phyloP scores from a whole-genome alignment of 2,329 filamentous ascomycete species.

The Fusarium burgessii region DNA sequence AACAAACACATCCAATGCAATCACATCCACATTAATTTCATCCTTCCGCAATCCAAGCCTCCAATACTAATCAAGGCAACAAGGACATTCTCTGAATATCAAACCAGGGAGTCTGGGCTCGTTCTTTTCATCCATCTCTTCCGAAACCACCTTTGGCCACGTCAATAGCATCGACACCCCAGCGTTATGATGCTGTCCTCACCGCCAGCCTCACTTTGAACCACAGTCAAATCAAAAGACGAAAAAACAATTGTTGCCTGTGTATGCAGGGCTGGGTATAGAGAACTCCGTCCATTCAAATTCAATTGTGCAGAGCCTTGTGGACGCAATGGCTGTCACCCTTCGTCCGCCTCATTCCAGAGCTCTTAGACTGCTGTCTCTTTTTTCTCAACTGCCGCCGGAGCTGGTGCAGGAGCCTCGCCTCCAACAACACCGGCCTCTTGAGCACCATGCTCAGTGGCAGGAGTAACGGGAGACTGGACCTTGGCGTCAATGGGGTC shows the following conservation, averaged over 20 bases:
- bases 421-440: constrained; percentile 60
- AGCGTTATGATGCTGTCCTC: not conserved
- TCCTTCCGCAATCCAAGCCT: not conserved
- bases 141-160: constrained; percentile 22
- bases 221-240: constrained; percentile 6
- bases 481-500: constrained; percentile 34
- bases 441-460: constrained; percentile 55
- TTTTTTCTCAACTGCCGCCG: constrained; percentile 37
- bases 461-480: constrained; percentile 33
- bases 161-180: constrained; percentile 8
- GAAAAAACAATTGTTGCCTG: constrained; percentile 15
- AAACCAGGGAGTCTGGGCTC: not conserved
- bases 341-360: constrained; percentile 36
- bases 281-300: constrained; percentile 17
- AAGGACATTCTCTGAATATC: constrained; percentile 1
- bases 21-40: constrained; percentile 15
- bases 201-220: constrained; percentile 35
- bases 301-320: constrained; percentile 4
- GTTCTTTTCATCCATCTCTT: constrained; percentile 22
- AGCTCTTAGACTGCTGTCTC: constrained; percentile 31
- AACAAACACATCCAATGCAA: constrained; percentile 3
- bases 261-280: constrained; percentile 29
- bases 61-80: not conserved
- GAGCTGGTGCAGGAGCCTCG: constrained; percentile 39
- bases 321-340: constrained; percentile 9